Conservation (phyloP, 306 rosid species). For the Quillaja saponaria region DNA sequence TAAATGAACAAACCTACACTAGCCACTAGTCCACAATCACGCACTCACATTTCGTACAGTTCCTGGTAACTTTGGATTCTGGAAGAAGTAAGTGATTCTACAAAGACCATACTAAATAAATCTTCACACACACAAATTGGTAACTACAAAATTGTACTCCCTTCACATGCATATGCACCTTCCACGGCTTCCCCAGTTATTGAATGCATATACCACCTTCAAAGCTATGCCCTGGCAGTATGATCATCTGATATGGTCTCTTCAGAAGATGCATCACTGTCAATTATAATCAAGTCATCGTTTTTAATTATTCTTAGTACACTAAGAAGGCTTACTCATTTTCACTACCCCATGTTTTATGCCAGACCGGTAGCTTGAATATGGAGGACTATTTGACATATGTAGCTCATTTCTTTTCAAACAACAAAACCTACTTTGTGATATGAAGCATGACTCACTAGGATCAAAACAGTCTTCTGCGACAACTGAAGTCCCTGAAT, state of each 20-base stretch:
- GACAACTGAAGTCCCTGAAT: slow-evolving; percentile 28
- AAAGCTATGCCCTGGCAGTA: slow-evolving; percentile 40
- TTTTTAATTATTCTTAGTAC: slow-evolving; percentile 24
- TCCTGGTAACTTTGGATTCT: no score
- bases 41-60: background rate
- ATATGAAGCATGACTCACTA: slow-evolving; percentile 26
- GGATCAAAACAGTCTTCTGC: slow-evolving; percentile 29
- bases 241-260: slow-evolving; percentile 66
- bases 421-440: slow-evolving; percentile 36
- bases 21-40: background rate
- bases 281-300: slow-evolving; percentile 49
- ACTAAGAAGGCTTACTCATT: slow-evolving; percentile 32
- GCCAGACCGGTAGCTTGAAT: slow-evolving; percentile 35
- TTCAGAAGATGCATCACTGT: slow-evolving; percentile 66
- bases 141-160: slow-evolving; percentile 36
- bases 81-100: background rate
- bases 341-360: slow-evolving; percentile 37
- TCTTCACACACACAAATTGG: slow-evolving; percentile 26
- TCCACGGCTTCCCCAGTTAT: slow-evolving; percentile 18
- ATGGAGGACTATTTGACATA: slow-evolving; percentile 32
- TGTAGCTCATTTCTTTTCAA: slow-evolving; percentile 28
- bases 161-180: slow-evolving; percentile 17
- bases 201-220: slow-evolving; percentile 18
- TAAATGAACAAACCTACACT: background rate
- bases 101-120: background rate